These are phyloP conservation scores for Neofusicoccum laricinum DNA, from an alignment of 2,329 filamentous ascomycete species.

Conservation along the genomic window DNA sequence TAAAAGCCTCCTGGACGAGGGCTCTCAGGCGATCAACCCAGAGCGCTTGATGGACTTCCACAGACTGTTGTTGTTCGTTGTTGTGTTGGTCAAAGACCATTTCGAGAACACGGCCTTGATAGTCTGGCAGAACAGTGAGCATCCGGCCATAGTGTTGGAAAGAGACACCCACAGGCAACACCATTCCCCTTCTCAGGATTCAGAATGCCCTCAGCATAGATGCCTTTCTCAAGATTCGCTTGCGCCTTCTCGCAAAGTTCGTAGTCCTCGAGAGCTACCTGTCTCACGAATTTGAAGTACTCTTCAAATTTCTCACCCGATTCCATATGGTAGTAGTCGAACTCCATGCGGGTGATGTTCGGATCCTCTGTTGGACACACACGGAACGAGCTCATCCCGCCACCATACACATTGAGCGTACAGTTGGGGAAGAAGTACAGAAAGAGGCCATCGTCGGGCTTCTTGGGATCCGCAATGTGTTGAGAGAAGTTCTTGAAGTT, in stretches of 20 bases:
- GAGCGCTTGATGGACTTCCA: neutral
- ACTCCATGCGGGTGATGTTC: constrained; percentile 54
- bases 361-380: constrained; percentile 53
- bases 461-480: constrained; percentile 54
- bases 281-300: constrained; percentile 56
- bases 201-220: constrained; percentile 55
- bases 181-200: constrained; percentile 57
- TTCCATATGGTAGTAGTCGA: constrained; percentile 56
- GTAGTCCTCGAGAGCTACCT: constrained; percentile 56
- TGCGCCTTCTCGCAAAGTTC: constrained; percentile 58
- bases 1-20: too few relatives aligned
- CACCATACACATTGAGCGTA: constrained; percentile 57
- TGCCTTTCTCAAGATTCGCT: constrained; percentile 51
- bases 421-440: constrained; percentile 59
- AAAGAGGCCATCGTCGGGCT: constrained; percentile 54
- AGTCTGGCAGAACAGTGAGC: constrained; percentile 33
- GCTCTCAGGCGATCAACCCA: too few relatives aligned
- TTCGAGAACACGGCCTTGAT: constrained; percentile 47
- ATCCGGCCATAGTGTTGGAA: constrained; percentile 15
- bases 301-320: constrained; percentile 54
- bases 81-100: constrained; percentile 45
- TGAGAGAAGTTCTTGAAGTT: constrained; percentile 56
- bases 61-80: constrained; percentile 27
- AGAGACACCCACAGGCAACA: constrained; percentile 44
- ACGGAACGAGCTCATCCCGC: constrained; percentile 57